Evolutionary conservation across 1,139 yeast genomes (phyloP).

Genomic region (Magnusiomyces tetraspermus): DNA sequence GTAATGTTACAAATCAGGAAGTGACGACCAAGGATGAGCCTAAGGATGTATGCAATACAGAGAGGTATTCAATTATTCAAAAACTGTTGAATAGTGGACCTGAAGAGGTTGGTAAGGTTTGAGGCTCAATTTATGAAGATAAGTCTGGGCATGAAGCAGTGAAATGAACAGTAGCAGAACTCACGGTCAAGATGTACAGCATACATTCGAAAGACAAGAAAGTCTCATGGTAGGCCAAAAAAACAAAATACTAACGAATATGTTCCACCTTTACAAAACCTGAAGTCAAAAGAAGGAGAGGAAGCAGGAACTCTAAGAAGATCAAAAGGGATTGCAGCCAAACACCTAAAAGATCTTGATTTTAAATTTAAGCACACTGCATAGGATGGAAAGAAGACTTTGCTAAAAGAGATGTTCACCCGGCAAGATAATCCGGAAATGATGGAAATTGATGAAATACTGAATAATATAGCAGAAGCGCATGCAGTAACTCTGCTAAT

Average conservation of each 20-base stretch:
- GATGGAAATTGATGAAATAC: background rate
- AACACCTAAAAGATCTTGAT: background rate
- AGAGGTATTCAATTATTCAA: too few species aligned
- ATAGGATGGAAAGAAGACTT: background rate
- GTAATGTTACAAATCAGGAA: too few species aligned
- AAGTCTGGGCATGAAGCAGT: background rate
- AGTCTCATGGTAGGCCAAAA: background rate
- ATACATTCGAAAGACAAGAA: background rate
- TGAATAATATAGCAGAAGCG: background rate
- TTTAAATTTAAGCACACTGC: background rate
- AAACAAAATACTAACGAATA: background rate
- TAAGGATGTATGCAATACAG: too few species aligned
- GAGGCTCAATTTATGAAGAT: too few species aligned
- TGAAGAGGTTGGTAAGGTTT: too few species aligned
- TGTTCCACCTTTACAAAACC: too few species aligned
- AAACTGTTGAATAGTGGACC: too few species aligned
- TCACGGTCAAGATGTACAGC: background rate
- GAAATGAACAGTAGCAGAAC: background rate
- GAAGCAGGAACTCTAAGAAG: background rate
- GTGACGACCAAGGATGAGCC: too few species aligned
- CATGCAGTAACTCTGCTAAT: background rate
- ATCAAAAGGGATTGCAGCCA: background rate
- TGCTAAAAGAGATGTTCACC: background rate
- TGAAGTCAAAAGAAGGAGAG: background rate
- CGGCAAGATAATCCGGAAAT: background rate